Percentiles rank a stretch among this genome's conserved stretches.
These are phyloP conservation scores for Jamesozyma jinghongensis DNA, from an alignment of 805 yeast genomes.

Conservation along the genomic window DNA sequence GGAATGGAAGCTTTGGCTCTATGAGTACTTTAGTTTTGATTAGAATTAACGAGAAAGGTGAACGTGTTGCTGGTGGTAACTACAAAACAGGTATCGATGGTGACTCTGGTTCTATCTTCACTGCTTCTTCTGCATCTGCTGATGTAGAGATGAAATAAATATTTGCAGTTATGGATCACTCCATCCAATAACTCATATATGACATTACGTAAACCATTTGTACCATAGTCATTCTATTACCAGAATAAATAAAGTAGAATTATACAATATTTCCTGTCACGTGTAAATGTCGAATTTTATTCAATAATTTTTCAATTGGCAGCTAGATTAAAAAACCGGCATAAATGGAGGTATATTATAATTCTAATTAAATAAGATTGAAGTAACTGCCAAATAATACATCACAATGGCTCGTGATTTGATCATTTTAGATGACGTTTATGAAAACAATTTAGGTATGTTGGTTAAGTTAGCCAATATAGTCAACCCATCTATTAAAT, in stretches of 20 bases:
- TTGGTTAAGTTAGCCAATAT: slow-evolving; percentile 13
- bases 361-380: too few relatives aligned
- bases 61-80: slow-evolving; percentile 18
- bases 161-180: too few relatives aligned
- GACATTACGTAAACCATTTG: too few relatives aligned
- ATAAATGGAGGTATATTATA: too few relatives aligned
- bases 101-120: background rate
- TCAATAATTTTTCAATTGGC: too few relatives aligned
- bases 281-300: too few relatives aligned
- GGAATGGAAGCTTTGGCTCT: slow-evolving; percentile 84
- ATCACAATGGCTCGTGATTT: slow-evolving; percentile 17
- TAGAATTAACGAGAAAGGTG: slow-evolving; percentile 23
- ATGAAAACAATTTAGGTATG: slow-evolving; percentile 23
- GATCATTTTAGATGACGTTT: slow-evolving; percentile 19
- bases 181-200: background rate
- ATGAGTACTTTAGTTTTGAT: slow-evolving; percentile 50
- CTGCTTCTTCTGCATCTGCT: background rate
- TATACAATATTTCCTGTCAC: too few relatives aligned
- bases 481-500: slow-evolving; percentile 1
- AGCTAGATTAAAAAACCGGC: too few relatives aligned
- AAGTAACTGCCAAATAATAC: too few relatives aligned
- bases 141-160: slow-evolving; percentile 2
- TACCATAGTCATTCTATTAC: background rate
- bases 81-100: background rate
- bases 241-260: too few relatives aligned